Percentiles rank a stretch among this genome's conserved stretches.
Evolutionary conservation across 768 basidiomycete species (phyloP).

Genomic region (Tephrocybe rancida): DNA sequence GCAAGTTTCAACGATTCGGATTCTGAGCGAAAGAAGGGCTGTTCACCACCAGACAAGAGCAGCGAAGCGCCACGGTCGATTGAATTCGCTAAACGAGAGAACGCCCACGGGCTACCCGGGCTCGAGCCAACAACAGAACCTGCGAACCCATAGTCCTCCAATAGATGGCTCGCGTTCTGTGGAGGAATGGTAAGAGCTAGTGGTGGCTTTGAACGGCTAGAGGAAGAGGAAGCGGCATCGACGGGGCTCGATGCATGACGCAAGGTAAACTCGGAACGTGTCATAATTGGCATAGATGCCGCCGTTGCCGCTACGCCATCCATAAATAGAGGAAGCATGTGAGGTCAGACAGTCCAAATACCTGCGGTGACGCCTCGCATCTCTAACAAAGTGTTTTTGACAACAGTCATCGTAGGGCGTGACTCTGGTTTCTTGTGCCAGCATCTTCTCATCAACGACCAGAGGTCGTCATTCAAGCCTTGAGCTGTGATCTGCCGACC

Average conservation of each 20-base stretch:
- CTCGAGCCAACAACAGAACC: not conserved
- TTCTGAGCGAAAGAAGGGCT: no score
- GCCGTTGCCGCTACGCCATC: not conserved
- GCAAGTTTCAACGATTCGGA: no score
- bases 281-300: not conserved
- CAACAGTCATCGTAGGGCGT: conserved; percentile 39
- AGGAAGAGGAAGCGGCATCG: no score
- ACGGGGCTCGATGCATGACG: not conserved
- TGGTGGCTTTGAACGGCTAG: not conserved
- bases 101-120: not conserved
- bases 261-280: not conserved
- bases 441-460: conserved; percentile 44
- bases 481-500: conserved; percentile 22
- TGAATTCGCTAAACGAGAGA: not conserved
- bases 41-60: no score
- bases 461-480: conserved; percentile 41
- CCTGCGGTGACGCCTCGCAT: conserved; percentile 16
- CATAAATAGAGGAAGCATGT: not conserved
- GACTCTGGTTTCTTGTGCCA: conserved; percentile 41
- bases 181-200: not conserved
- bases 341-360: not conserved
- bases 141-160: not conserved
- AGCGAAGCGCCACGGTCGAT: not conserved
- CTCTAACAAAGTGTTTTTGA: conserved; percentile 28
- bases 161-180: not conserved